Evolutionary conservation across 208 protist species (phyloP).

Genomic region (Acanthamoeba healyi): DNA sequence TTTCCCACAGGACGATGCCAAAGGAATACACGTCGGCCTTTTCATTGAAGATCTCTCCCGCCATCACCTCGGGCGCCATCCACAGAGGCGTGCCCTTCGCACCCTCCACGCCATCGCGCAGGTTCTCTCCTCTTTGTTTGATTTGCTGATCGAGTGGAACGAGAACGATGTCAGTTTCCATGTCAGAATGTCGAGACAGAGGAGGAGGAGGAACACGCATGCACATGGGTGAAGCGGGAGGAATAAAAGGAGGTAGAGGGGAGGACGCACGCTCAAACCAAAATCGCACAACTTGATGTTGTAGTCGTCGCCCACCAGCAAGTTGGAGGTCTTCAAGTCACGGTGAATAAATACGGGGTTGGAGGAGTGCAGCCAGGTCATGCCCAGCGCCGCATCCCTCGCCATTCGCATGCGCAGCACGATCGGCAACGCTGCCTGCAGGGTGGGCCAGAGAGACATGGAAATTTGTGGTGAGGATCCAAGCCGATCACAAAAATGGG

Average conservation of each 20-base stretch:
- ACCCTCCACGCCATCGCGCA: constrained; percentile 20
- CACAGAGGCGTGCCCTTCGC: constrained; percentile 84
- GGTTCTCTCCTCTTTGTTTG: constrained; percentile 83
- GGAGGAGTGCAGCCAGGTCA: constrained; percentile 77
- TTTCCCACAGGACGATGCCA: constrained; percentile 75
- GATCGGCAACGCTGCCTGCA: neutral
- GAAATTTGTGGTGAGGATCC: too few species aligned
- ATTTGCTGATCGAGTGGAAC: constrained; percentile 76
- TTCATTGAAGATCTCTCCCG: constrained; percentile 26
- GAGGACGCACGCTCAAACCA: neutral
- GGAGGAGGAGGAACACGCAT: too few species aligned
- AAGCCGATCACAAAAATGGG: too few species aligned
- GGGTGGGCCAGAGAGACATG: neutral
- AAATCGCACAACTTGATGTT: constrained; percentile 66
- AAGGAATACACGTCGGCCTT: constrained; percentile 74
- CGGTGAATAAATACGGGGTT: constrained; percentile 66
- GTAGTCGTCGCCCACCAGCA: constrained; percentile 68
- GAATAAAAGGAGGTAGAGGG: neutral
- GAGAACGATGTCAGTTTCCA: neutral
- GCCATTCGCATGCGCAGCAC: constrained; percentile 78
- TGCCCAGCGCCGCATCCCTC: constrained; percentile 83
- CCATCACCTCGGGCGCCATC: neutral
- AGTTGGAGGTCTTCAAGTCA: constrained; percentile 70
- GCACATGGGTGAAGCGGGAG: too few species aligned
- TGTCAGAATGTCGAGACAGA: neutral